A percentile compares a stretch with the other conserved stretches of the same genome.
Conservation (phyloP, 495 filamentous ascomycete genomes). For the Pyrenula aspistea region DNA sequence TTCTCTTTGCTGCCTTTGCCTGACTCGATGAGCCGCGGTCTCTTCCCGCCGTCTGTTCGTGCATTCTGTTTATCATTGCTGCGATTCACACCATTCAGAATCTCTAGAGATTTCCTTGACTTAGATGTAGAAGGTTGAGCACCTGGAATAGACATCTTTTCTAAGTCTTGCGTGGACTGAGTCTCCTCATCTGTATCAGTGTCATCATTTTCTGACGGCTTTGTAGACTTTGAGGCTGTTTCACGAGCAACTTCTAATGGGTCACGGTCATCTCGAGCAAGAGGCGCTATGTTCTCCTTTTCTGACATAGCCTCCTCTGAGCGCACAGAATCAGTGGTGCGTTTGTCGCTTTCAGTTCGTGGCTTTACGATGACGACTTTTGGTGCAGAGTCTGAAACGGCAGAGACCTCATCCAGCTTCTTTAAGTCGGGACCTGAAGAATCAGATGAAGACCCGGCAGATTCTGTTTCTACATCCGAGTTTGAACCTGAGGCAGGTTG, state of each 20-base stretch:
- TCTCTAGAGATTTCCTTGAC: not conserved
- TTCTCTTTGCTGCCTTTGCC: too few relatives aligned
- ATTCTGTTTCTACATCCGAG: not conserved
- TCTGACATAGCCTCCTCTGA: not conserved
- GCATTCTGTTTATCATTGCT: not conserved
- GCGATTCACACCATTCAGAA: not conserved
- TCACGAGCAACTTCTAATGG: not conserved
- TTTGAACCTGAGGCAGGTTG: not conserved
- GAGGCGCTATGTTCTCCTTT: not conserved
- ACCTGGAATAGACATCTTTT: not conserved
- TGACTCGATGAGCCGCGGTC: too few relatives aligned
- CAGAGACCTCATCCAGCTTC: not conserved
- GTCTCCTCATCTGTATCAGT: not conserved
- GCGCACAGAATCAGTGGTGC: not conserved
- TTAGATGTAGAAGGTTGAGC: not conserved
- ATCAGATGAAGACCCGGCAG: not conserved
- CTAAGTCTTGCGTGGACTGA: not conserved
- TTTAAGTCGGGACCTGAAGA: not conserved
- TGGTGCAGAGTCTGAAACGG: not conserved
- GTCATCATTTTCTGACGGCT: not conserved
- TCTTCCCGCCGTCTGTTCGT: too few relatives aligned
- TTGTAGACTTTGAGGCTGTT: not conserved
- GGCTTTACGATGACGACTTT: not conserved
- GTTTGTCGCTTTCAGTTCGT: not conserved
- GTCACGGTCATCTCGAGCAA: not conserved